phyloP scores from a whole-genome alignment of 768 basidiomycete species.

The Thelephora ganbajun region DNA sequence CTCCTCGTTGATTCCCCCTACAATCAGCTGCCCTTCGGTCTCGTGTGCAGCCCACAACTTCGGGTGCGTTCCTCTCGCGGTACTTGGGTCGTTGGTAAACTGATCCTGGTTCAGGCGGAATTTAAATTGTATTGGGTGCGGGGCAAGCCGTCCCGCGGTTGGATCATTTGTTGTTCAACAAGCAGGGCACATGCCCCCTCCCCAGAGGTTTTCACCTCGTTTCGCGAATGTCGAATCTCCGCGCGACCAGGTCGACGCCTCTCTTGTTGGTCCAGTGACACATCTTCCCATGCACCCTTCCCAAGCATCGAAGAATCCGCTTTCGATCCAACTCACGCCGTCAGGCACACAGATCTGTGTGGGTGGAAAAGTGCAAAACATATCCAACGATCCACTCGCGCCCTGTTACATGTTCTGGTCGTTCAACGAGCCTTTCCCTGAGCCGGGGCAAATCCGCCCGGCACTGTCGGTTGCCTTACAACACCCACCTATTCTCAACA shows the following conservation, averaged over 20 bases:
- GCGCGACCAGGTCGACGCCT: no score
- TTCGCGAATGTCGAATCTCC: background rate
- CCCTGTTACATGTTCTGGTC: slow-evolving; percentile 88
- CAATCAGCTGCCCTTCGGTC: slow-evolving; percentile 43
- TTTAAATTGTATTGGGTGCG: slow-evolving; percentile 64
- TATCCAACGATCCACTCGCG: slow-evolving; percentile 54
- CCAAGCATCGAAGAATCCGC: slow-evolving; percentile 1
- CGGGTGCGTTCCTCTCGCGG: slow-evolving; percentile 39
- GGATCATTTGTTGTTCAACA: slow-evolving; percentile 15
- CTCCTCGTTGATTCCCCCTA: background rate
- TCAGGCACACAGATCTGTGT: slow-evolving; percentile 66
- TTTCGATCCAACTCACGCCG: slow-evolving; percentile 56
- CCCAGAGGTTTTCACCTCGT: slow-evolving; percentile 13
- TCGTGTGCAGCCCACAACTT: slow-evolving; percentile 77
- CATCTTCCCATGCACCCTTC: background rate
- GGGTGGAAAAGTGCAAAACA: slow-evolving; percentile 69
- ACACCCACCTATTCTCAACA: slow-evolving; percentile 82
- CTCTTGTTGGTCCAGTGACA: no score
- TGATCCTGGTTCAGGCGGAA: slow-evolving; percentile 45
- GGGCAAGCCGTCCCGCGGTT: slow-evolving; percentile 34
- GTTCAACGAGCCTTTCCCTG: slow-evolving; percentile 75
- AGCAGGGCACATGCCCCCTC: slow-evolving; percentile 13
- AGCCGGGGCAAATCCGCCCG: slow-evolving; percentile 62
- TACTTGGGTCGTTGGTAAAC: background rate
- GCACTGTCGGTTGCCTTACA: slow-evolving; percentile 33